Percentiles rank a stretch among this genome's conserved stretches.
Conservation (phyloP, 225 moss, liverwort and hornwort species). For the Physcomitrium patens region DNA sequence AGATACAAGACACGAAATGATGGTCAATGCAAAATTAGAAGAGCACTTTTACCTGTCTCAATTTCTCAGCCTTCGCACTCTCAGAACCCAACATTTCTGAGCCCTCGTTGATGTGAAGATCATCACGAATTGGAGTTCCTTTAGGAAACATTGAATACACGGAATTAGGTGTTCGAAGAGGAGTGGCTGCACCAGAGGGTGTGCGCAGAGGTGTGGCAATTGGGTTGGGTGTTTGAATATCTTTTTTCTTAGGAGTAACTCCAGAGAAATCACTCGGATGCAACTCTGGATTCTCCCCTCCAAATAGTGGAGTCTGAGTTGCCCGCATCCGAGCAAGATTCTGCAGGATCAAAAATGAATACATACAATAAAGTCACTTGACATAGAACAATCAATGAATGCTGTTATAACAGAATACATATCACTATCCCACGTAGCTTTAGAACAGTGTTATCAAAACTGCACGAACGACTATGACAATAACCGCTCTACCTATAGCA, state of each 20-base stretch:
- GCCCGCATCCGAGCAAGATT: conserved; percentile 89
- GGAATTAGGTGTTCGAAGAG: conserved; percentile 61
- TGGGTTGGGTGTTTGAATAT: conserved; percentile 80
- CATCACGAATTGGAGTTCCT: conserved; percentile 82
- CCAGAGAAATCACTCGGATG: conserved; percentile 94
- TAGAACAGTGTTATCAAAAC: not conserved
- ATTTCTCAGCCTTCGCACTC: conserved; percentile 70
- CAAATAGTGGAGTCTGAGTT: conserved; percentile 91
- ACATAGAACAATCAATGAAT: not conserved
- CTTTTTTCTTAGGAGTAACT: conserved; percentile 88
- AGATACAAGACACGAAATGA: not conserved
- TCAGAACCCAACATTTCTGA: conserved; percentile 68
- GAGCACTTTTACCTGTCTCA: conserved; percentile 55
- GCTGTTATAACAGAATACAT: not conserved
- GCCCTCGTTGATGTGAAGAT: conserved; percentile 89
- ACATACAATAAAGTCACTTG: conserved; percentile 4
- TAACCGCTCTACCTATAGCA: not conserved
- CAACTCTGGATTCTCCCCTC: conserved; percentile 90
- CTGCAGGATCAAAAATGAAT: conserved; percentile 27
- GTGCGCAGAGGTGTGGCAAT: conserved; percentile 89
- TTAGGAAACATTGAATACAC: conserved; percentile 70
- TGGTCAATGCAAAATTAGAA: not conserved
- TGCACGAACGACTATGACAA: too few species aligned
- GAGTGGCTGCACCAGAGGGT: conserved; percentile 64
- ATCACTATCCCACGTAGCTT: not conserved